Percentiles rank a stretch among this genome's conserved stretches.
Evolutionary conservation across 176 grass and related monocot species (phyloP).

Genomic region (Oropetium thomaeum): DNA sequence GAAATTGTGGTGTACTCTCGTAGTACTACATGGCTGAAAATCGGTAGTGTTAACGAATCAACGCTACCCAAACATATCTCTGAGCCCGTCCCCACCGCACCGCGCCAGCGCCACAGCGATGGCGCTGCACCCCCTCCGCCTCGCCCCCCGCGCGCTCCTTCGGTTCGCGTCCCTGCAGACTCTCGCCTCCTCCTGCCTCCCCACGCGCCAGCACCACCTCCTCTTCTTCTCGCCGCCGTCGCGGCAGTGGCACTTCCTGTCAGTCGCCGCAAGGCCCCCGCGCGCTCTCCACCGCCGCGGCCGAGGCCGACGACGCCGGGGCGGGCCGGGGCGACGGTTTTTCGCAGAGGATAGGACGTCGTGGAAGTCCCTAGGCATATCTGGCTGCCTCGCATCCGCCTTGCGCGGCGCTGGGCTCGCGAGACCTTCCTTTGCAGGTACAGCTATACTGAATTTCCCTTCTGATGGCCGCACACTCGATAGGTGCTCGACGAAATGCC

Average conservation of each 20-base stretch:
- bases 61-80: slow-evolving; percentile 3
- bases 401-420: slow-evolving; percentile 36
- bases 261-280: slow-evolving; percentile 29
- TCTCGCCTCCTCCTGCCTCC: slow-evolving; percentile 20
- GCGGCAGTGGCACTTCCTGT: slow-evolving; percentile 23
- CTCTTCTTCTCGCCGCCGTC: slow-evolving; percentile 31
- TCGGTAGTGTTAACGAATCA: background rate
- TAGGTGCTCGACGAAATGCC: slow-evolving; percentile 72
- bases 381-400: slow-evolving; percentile 41
- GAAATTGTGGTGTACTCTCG: too few species aligned
- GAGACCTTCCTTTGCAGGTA: slow-evolving; percentile 78
- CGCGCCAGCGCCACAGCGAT: slow-evolving; percentile 8
- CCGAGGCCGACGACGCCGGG: slow-evolving; percentile 11
- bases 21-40: background rate
- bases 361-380: slow-evolving; percentile 73
- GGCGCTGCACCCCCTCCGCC: slow-evolving; percentile 66
- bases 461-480: background rate
- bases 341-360: slow-evolving; percentile 65
- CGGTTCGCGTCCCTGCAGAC: slow-evolving; percentile 24
- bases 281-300: slow-evolving; percentile 39
- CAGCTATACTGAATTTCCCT: too few species aligned
- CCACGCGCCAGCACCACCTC: slow-evolving; percentile 9
- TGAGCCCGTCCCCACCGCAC: background rate
- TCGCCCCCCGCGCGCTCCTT: slow-evolving; percentile 60
- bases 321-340: slow-evolving; percentile 36